A percentile compares a stretch with the other conserved stretches of the same genome.
Evolutionary conservation across 2,329 filamentous ascomycete genomes (phyloP).

Genomic region (Claviceps purpurea): DNA sequence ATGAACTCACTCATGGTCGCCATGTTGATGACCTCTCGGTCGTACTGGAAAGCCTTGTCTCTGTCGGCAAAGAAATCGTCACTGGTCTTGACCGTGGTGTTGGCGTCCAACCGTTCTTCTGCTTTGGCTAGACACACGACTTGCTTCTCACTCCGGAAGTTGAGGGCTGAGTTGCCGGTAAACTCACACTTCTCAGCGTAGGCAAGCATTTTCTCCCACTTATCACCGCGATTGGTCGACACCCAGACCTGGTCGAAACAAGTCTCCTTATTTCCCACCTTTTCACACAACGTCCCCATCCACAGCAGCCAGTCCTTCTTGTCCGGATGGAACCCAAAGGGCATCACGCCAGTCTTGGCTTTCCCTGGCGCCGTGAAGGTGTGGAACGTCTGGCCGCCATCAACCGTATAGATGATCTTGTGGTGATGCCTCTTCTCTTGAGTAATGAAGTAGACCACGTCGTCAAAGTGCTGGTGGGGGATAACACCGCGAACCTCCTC

Average conservation of each 20-base stretch:
- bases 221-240: slow-evolving; percentile 65
- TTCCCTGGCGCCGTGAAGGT: slow-evolving; percentile 57
- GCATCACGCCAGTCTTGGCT: slow-evolving; percentile 21
- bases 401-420: slow-evolving; percentile 63
- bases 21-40: slow-evolving; percentile 58
- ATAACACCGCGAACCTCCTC: slow-evolving; percentile 59
- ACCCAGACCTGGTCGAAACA: slow-evolving; percentile 67
- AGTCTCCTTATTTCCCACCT: slow-evolving; percentile 29
- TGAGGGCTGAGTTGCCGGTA: slow-evolving; percentile 50
- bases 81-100: slow-evolving; percentile 60
- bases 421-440: slow-evolving; percentile 24
- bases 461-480: slow-evolving; percentile 69
- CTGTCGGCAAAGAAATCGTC: slow-evolving; percentile 62
- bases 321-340: slow-evolving; percentile 69
- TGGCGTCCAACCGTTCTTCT: slow-evolving; percentile 46
- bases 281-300: slow-evolving; percentile 62
- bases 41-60: slow-evolving; percentile 36
- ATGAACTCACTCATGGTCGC: slow-evolving; percentile 97
- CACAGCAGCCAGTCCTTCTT: slow-evolving; percentile 86
- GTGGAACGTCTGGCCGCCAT: slow-evolving; percentile 63
- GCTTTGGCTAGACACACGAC: slow-evolving; percentile 44
- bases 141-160: slow-evolving; percentile 37
- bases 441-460: slow-evolving; percentile 79
- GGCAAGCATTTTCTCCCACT: slow-evolving; percentile 62
- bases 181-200: slow-evolving; percentile 80